phyloP scores from a whole-genome alignment of 2,329 filamentous ascomycete genomes.

The Cadophora malorum region DNA sequence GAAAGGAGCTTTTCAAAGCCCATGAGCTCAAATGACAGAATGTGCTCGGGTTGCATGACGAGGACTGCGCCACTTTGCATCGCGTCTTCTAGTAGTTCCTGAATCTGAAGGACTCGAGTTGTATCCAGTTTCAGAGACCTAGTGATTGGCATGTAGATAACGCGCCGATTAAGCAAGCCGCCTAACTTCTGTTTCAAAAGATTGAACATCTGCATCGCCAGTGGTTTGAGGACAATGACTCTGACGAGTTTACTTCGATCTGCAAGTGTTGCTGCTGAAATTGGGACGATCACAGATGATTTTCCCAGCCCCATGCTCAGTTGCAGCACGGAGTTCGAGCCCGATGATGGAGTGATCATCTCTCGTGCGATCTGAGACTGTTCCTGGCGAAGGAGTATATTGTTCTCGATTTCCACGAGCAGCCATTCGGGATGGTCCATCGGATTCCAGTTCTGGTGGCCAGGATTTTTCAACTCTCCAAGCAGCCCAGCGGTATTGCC shows the following conservation, averaged over 20 bases:
- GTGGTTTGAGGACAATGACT: constrained; percentile 66
- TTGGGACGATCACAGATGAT: constrained; percentile 71
- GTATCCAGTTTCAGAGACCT: constrained; percentile 50
- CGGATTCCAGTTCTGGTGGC: constrained; percentile 63
- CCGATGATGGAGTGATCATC: constrained; percentile 56
- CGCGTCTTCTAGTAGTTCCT: constrained; percentile 52
- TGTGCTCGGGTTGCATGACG: constrained; percentile 67
- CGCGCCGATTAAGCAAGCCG: constrained; percentile 58
- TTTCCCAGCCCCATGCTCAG: constrained; percentile 78
- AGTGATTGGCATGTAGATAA: constrained; percentile 66
- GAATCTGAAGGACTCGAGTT: constrained; percentile 47
- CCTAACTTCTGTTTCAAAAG: constrained; percentile 61
- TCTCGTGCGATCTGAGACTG: constrained; percentile 55
- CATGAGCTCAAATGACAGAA: constrained; percentile 69
- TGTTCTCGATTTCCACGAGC: constrained; percentile 68
- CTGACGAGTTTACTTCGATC: constrained; percentile 58
- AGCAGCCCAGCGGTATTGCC: constrained; percentile 46
- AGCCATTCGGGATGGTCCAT: constrained; percentile 62
- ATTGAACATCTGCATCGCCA: constrained; percentile 65
- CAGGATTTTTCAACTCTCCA: constrained; percentile 55
- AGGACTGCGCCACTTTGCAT: constrained; percentile 59
- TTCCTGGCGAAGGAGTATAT: constrained; percentile 63
- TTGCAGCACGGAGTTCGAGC: constrained; percentile 62
- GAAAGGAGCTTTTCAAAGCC: constrained; percentile 56
- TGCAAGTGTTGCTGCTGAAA: constrained; percentile 61